Evolutionary conservation across 192 early-diverging fungal genomes (phyloP).

Genomic region (Umbelopsis ramanniana): DNA sequence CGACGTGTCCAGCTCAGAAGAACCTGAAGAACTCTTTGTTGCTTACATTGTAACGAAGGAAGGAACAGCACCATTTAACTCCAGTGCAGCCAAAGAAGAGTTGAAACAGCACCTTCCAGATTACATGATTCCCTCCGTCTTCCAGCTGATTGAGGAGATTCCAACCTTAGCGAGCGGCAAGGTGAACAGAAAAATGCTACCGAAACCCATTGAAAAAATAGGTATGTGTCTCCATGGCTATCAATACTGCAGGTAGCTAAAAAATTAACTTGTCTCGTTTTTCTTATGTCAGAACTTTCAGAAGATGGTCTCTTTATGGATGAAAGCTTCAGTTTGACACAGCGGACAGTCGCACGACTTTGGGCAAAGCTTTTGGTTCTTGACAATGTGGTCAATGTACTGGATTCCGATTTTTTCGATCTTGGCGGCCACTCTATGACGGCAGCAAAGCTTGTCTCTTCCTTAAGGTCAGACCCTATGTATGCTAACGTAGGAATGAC

Average conservation of each 20-base stretch:
- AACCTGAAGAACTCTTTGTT: not conserved
- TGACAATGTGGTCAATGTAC: not conserved
- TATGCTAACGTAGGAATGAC: not conserved
- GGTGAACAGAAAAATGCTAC: slow-evolving; percentile 30
- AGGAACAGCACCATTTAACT: too few species aligned
- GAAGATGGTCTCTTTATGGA: not conserved
- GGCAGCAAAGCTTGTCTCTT: not conserved
- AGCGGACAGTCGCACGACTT: not conserved
- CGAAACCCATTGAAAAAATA: not conserved
- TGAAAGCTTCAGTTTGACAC: not conserved
- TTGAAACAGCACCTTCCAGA: slow-evolving; percentile 57
- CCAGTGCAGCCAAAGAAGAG: slow-evolving; percentile 48
- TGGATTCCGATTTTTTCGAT: not conserved
- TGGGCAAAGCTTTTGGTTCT: not conserved
- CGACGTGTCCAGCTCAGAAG: not conserved
- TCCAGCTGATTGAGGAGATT: slow-evolving; percentile 30
- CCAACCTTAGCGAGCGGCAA: slow-evolving; percentile 39
- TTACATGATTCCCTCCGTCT: slow-evolving; percentile 67
- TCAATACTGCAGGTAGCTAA: not conserved
- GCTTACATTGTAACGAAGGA: not conserved
- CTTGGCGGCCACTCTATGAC: slow-evolving; percentile 7
- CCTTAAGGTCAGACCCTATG: not conserved
- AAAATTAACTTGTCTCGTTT: not conserved
- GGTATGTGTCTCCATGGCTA: not conserved
- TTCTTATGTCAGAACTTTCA: not conserved